phyloP scores from a whole-genome alignment of 2,329 filamentous ascomycete species.

The Talaromyces sp. region DNA sequence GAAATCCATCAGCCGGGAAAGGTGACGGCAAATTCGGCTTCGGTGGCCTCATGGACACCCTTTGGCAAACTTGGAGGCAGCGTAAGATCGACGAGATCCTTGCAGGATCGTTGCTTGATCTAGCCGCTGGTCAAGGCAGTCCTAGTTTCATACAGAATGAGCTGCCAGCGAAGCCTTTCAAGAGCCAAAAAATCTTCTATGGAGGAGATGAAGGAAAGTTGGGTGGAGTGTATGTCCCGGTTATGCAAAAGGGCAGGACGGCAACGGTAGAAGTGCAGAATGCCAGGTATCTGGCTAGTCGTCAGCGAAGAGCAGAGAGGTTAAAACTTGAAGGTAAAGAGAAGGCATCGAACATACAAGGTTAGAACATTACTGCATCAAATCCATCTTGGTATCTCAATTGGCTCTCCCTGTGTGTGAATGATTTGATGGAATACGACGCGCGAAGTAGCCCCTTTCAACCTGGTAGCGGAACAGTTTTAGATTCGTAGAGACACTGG shows the following conservation, averaged over 20 bases:
- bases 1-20: conserved; percentile 42
- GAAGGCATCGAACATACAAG: conserved; percentile 9
- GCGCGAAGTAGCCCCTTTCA: conserved; percentile 9
- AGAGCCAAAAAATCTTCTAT: conserved; percentile 57
- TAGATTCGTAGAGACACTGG: conserved; percentile 74
- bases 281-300: conserved; percentile 50
- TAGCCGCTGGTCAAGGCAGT: conserved; percentile 50
- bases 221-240: conserved; percentile 58
- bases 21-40: conserved; percentile 62
- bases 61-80: conserved; percentile 82
- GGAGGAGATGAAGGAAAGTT: conserved; percentile 55
- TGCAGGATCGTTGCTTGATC: conserved; percentile 68
- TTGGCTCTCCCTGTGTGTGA: too few relatives aligned
- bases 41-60: conserved; percentile 66
- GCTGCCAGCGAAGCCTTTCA: conserved; percentile 29
- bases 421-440: not conserved
- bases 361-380: not conserved
- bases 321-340: conserved; percentile 28
- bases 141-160: conserved; percentile 31
- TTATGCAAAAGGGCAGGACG: conserved; percentile 57
- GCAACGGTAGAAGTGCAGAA: conserved; percentile 64
- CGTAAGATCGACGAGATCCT: conserved; percentile 89
- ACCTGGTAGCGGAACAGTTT: conserved; percentile 37
- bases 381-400: not conserved
- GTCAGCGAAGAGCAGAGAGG: conserved; percentile 45